phyloP scores from a whole-genome alignment of 75 land plant species.

The Selaginella tamariscina region DNA sequence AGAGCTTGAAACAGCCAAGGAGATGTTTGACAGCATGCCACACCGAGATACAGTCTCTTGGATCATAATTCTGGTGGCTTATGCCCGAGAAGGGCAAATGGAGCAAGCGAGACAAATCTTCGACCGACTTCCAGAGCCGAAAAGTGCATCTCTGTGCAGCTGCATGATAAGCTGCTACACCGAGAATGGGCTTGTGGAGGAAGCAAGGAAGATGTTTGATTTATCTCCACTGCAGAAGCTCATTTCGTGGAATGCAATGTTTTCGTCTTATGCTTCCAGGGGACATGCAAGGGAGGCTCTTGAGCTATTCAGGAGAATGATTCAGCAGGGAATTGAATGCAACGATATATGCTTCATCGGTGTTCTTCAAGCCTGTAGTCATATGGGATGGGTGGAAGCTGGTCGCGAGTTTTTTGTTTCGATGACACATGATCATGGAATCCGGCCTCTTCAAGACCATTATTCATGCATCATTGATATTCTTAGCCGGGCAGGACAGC shows the following conservation, averaged over 20 bases:
- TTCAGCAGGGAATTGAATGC: not conserved
- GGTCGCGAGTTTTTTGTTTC: not conserved
- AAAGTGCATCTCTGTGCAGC: not conserved
- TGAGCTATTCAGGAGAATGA: not conserved
- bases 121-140: not conserved
- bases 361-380: conserved; percentile 5
- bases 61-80: not conserved
- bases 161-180: conserved; percentile 3
- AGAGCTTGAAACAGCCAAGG: not conserved
- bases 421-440: not conserved
- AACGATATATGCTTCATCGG: not conserved
- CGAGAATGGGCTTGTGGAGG: not conserved
- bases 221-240: not conserved
- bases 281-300: not conserved
- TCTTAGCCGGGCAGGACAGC: conserved; percentile 43
- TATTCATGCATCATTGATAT: conserved; percentile 27
- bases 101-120: not conserved
- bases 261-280: not conserved
- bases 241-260: not conserved
- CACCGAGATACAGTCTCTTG: not conserved
- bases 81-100: not conserved
- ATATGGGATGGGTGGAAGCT: not conserved
- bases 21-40: not conserved
- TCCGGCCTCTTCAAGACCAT: not conserved
- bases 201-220: not conserved